Base-by-base conservation (phyloP, 2,329 filamentous ascomycete genomes). In the Ustilaginoidea virens region DNA sequence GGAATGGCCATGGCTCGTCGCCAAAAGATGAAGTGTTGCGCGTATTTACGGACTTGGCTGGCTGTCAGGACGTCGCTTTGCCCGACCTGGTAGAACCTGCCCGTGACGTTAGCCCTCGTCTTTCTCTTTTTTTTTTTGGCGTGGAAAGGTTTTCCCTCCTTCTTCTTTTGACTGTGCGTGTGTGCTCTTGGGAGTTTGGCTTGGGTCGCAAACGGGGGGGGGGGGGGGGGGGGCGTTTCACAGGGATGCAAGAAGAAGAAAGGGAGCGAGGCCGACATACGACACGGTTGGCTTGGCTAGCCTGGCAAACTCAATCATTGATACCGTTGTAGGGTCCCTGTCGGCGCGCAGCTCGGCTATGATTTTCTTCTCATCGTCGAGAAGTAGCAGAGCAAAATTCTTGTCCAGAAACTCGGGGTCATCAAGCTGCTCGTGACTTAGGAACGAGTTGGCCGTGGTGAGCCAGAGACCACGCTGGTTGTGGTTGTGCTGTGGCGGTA, bases 21-120 rank as follows among this genome's bases (percentile, higher is more conserved):
- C 86, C 87, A 96, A 56, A 92, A 92, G 36, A 96, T 85, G 37
- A 98, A 77, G 56, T 96, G 90, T 33, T 82, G 80, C 7, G 86
- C 85, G 36, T 92, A 80, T 41, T 82, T 77, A 37, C 87, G 78
- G 37, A 96, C 78, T 40, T 92, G 81, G 18, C 72, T 66, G 2
- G 90, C 64, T 4, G 79, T 74, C 29, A 96, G 76, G 13, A 75
- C 69, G 29, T 79, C 72, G 39, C 66, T 70, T 39, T 75, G 69
- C 11, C 76, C 72, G 30, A 83, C 70, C 48, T 86, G 80, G 31
- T 72, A 58, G 47, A 79, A 74, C 25, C 60, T 63, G 36, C 11
- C 24, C 3, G 22, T 3, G n/a, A 21, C 7, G 3, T 5, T 24
- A 7, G 14, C 8, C 14, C 8, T 24, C 22, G 9, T 19, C n/a